Conservation (phyloP, 2,329 filamentous ascomycete species). For the Trichoderma lentiforme region DNA sequence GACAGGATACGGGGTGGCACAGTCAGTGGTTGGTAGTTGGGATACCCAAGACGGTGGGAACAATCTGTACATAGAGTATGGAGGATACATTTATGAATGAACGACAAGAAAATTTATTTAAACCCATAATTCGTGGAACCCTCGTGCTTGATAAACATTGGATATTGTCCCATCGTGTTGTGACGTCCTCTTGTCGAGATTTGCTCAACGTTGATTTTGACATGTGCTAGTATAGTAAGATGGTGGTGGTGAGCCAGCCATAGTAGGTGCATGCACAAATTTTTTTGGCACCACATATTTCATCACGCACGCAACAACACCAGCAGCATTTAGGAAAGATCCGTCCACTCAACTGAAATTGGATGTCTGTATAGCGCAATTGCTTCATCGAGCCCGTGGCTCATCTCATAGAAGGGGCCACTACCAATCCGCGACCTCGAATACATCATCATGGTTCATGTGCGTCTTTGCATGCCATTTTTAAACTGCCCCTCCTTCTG, state of each 20-base stretch:
- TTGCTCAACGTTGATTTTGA: neutral
- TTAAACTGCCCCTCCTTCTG: conserved; percentile 10
- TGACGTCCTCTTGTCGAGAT: neutral
- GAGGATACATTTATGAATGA: conserved; percentile 15
- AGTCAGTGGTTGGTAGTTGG: conserved; percentile 2
- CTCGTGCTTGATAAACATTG: neutral
- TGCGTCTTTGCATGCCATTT: neutral
- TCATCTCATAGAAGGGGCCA: neutral
- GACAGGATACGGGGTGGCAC: conserved; percentile 5
- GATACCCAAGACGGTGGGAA: conserved; percentile 19
- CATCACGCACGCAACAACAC: neutral
- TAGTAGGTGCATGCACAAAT: neutral
- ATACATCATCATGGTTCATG: conserved; percentile 5
- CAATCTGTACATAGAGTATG: conserved; percentile 17
- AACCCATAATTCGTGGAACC: neutral
- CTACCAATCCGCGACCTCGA: no score
- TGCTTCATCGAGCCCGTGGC: neutral
- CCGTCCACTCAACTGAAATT: neutral
- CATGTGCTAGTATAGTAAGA: conserved; percentile 8
- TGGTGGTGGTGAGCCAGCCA: neutral
- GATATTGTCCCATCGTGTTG: neutral
- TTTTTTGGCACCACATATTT: conserved; percentile 7
- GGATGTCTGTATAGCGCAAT: neutral
- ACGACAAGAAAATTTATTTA: conserved; percentile 6
- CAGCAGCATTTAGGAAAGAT: neutral